Evolutionary conservation across 1,139 yeast genomes (phyloP).

Genomic region (Nakaseomyces delphensis): DNA sequence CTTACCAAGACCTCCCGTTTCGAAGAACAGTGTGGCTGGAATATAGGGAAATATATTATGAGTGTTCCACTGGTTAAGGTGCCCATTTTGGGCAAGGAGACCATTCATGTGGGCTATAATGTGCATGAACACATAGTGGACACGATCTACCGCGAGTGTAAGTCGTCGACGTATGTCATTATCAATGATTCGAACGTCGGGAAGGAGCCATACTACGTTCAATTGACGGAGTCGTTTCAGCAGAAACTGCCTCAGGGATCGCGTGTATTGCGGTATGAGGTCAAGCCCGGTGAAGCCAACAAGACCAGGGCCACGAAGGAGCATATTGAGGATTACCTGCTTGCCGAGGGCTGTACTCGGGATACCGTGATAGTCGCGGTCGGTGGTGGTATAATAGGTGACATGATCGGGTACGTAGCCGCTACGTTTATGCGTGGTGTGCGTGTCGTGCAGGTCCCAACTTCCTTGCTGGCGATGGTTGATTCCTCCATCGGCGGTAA

Average conservation of each 20-base stretch:
- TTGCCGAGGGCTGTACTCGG: slow-evolving; percentile 85
- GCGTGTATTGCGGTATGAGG: slow-evolving; percentile 62
- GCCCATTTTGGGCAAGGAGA: slow-evolving; percentile 68
- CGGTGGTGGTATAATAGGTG: slow-evolving; percentile 99
- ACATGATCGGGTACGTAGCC: slow-evolving; percentile 97
- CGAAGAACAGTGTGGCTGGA: no score
- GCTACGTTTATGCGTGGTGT: slow-evolving; percentile 99
- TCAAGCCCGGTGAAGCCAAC: slow-evolving; percentile 90
- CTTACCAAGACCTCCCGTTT: no score
- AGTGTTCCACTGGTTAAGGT: slow-evolving; percentile 36
- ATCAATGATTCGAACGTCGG: slow-evolving; percentile 81
- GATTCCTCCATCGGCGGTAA: slow-evolving; percentile 98
- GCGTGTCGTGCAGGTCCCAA: slow-evolving; percentile 87
- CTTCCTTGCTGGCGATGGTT: slow-evolving; percentile 91
- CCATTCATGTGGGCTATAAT: slow-evolving; percentile 86
- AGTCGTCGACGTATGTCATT: slow-evolving; percentile 86
- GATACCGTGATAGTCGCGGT: slow-evolving; percentile 92
- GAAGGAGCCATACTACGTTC: slow-evolving; percentile 50
- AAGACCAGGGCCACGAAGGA: slow-evolving; percentile 88
- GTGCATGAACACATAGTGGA: slow-evolving; percentile 67
- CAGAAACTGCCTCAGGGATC: slow-evolving; percentile 39
- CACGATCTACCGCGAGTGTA: slow-evolving; percentile 52
- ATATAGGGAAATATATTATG: no score
- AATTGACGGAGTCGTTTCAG: slow-evolving; percentile 35
- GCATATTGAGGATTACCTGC: slow-evolving; percentile 81